Conservation (phyloP, 768 basidiomycete genomes). For the Hygrophoropsis aurantiaca region DNA sequence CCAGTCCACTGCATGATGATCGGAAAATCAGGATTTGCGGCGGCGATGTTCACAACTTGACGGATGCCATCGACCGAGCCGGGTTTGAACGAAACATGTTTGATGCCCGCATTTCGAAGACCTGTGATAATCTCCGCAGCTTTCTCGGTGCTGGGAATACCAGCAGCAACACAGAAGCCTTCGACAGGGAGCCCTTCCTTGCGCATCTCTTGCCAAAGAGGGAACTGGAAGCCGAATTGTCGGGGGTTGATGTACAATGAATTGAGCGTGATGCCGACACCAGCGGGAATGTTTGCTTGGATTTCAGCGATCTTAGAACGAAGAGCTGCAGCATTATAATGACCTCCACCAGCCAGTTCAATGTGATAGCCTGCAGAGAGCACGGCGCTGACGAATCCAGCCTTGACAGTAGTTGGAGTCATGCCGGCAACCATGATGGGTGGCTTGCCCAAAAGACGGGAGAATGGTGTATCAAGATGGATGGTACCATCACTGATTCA, state of each 20-base stretch:
- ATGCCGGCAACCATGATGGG: slow-evolving; percentile 99
- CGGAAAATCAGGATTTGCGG: slow-evolving; percentile 92
- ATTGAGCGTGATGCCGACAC: slow-evolving; percentile 92
- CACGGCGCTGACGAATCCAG: slow-evolving; percentile 91
- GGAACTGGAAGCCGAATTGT: slow-evolving; percentile 96
- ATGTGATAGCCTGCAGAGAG: slow-evolving; percentile 94
- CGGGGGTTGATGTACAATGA: slow-evolving; percentile 97
- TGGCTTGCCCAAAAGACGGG: slow-evolving; percentile 91
- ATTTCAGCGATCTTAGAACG: slow-evolving; percentile 93
- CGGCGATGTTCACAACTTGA: slow-evolving; percentile 94
- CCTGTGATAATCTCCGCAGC: slow-evolving; percentile 93
- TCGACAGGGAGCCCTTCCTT: slow-evolving; percentile 93
- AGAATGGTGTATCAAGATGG: slow-evolving; percentile 94
- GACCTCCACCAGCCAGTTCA: slow-evolving; percentile 96
- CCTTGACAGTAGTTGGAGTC: slow-evolving; percentile 96
- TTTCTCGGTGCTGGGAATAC: slow-evolving; percentile 95
- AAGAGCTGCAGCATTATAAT: slow-evolving; percentile 89
- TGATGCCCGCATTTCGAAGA: slow-evolving; percentile 80
- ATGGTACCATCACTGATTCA: slow-evolving; percentile 80
- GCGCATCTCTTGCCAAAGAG: slow-evolving; percentile 97
- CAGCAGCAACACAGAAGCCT: slow-evolving; percentile 99
- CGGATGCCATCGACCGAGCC: slow-evolving; percentile 97
- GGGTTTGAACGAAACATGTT: slow-evolving; percentile 97
- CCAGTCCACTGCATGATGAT: slow-evolving; percentile 99
- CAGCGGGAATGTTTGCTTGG: slow-evolving; percentile 77